phyloP scores from a whole-genome alignment of 2,329 filamentous ascomycete genomes.

The Nemania sp. region DNA sequence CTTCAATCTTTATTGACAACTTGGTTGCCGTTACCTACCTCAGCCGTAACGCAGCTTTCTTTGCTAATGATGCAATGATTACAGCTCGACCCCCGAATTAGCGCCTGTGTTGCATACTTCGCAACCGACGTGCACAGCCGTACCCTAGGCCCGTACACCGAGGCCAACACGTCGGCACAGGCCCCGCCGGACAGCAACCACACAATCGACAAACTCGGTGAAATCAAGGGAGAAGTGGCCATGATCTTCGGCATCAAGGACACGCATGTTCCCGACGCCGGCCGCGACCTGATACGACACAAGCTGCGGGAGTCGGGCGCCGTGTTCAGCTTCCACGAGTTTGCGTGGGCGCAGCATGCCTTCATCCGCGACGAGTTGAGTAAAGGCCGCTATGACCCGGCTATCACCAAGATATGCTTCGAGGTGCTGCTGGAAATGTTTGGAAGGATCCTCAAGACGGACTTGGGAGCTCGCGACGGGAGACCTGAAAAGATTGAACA shows the following conservation, averaged over 20 bases:
- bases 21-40: background rate
- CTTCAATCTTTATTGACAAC: background rate
- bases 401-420: conserved; percentile 87
- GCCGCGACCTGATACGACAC: conserved; percentile 84
- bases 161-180: conserved; percentile 61
- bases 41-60: background rate
- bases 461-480: conserved; percentile 77
- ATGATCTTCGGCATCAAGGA: conserved; percentile 95
- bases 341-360: conserved; percentile 93
- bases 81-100: conserved; percentile 78
- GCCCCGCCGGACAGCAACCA: conserved; percentile 58
- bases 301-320: conserved; percentile 82
- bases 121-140: conserved; percentile 89
- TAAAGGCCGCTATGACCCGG: conserved; percentile 94
- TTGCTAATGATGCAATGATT: conserved; percentile 14
- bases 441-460: conserved; percentile 79
- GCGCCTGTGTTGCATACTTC: conserved; percentile 87
- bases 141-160: conserved; percentile 73
- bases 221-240: conserved; percentile 82
- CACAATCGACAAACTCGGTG: conserved; percentile 66
- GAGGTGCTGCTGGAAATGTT: conserved; percentile 91
- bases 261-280: conserved; percentile 86
- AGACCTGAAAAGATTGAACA: conserved; percentile 74
- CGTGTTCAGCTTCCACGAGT: conserved; percentile 85
- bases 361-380: conserved; percentile 94